Conservation (phyloP, 179 eudicot species). For the Silene coronaria region DNA sequence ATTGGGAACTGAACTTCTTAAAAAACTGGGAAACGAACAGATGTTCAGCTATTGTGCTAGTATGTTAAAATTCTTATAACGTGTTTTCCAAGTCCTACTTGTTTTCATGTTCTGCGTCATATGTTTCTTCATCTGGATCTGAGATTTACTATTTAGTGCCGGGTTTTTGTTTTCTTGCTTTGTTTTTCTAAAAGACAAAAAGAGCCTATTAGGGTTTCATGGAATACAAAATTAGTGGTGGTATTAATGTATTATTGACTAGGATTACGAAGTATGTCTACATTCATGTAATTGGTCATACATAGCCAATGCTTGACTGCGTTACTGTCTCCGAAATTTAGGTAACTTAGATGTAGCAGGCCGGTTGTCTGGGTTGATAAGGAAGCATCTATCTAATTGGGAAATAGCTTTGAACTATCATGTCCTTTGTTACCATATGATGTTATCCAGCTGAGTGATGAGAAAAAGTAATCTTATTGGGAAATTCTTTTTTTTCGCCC, state of each 20-base stretch:
- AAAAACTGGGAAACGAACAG: constrained; percentile 59
- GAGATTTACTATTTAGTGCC: not conserved
- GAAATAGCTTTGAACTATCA: not conserved
- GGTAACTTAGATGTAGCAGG: not conserved
- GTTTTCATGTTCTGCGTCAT: constrained; percentile 14
- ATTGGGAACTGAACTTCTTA: constrained; percentile 71
- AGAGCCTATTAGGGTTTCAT: not conserved
- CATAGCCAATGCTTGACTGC: not conserved
- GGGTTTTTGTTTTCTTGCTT: too few relatives aligned
- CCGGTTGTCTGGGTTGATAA: not conserved
- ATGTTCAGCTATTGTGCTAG: constrained; percentile 98
- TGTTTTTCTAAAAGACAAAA: too few relatives aligned
- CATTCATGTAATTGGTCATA: not conserved
- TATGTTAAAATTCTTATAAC: constrained; percentile 35
- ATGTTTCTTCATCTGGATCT: constrained; percentile 7
- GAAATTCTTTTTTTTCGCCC: not conserved
- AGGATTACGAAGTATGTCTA: not conserved
- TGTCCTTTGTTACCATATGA: not conserved
- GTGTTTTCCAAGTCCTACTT: constrained; percentile 7
- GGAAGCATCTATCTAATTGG: not conserved
- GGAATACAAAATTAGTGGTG: not conserved
- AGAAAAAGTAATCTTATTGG: not conserved
- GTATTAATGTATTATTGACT: not conserved
- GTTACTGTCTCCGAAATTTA: not conserved
- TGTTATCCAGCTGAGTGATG: not conserved